A percentile compares a stretch with the other conserved stretches of the same genome.
These are phyloP conservation scores for Neofusicoccum cordaticola DNA, from an alignment of 2,329 filamentous ascomycete genomes.

Conservation along the genomic window DNA sequence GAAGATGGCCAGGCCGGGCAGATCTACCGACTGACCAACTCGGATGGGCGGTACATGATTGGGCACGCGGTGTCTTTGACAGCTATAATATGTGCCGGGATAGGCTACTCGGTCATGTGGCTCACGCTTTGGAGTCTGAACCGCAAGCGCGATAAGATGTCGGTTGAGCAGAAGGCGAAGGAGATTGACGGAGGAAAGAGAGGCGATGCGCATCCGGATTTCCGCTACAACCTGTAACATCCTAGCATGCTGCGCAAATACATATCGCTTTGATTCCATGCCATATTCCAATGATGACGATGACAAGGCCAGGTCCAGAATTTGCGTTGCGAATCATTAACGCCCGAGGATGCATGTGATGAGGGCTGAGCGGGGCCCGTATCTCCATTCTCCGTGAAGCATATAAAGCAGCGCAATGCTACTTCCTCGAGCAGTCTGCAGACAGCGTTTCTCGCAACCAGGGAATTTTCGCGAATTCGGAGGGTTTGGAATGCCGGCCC, in stretches of 20 bases:
- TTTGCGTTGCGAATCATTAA: no score
- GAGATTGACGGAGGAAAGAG: background rate
- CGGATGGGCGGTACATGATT: background rate
- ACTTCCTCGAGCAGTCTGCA: no score
- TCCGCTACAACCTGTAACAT: background rate
- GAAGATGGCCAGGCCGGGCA: background rate
- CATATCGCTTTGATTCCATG: no score
- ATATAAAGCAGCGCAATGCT: no score
- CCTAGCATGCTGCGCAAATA: background rate
- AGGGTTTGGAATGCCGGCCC: no score
- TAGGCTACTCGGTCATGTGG: background rate
- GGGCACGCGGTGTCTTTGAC: background rate
- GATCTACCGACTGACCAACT: background rate
- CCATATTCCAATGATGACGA: no score
- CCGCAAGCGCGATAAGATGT: background rate
- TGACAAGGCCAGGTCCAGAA: no score
- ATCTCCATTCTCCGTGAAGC: no score
- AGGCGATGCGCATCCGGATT: background rate
- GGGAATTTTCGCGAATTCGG: no score
- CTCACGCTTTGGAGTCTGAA: background rate
- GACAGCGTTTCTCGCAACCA: no score
- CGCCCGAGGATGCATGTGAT: no score
- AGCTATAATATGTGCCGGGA: background rate
- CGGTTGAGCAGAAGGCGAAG: background rate
- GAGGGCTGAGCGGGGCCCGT: no score